A percentile compares a stretch with the other conserved stretches of the same genome.
These are phyloP conservation scores for Metarhizium robertsii DNA, from an alignment of 2,329 filamentous ascomycete genomes.

Conservation along the genomic window DNA sequence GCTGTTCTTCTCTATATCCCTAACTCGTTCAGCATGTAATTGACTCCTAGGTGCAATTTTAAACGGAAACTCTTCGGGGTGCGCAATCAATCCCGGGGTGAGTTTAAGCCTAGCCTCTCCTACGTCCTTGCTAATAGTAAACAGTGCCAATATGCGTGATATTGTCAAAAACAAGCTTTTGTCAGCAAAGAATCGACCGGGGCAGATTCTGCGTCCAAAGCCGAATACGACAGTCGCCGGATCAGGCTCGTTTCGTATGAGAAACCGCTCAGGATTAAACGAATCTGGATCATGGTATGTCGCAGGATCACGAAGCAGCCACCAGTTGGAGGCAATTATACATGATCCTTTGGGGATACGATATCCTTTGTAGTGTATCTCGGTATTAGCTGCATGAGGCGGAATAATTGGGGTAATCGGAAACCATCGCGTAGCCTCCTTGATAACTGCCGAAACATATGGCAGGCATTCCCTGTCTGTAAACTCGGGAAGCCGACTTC, in stretches of 20 bases:
- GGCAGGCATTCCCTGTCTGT: conserved; percentile 32
- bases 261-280: conserved; percentile 25
- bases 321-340: conserved; percentile 17
- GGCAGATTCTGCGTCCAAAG: conserved; percentile 26
- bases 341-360: conserved; percentile 17
- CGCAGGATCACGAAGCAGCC: conserved; percentile 54
- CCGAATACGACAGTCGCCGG: conserved; percentile 20
- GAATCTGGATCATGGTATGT: conserved; percentile 41
- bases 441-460: conserved; percentile 25
- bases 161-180: conserved; percentile 21
- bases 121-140: conserved; percentile 22
- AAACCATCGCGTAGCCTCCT: conserved; percentile 21
- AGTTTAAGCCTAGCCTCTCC: conserved; percentile 10
- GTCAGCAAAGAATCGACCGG: conserved; percentile 22
- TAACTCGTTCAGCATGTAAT: background rate
- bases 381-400: conserved; percentile 25
- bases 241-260: conserved; percentile 18
- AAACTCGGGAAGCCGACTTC: conserved; percentile 31
- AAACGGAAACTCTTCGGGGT: background rate
- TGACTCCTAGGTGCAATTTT: conserved; percentile 4
- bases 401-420: conserved; percentile 24
- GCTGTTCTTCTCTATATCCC: background rate
- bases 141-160: conserved; percentile 35
- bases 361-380: conserved; percentile 13
- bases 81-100: conserved; percentile 1